Conservation (phyloP, 1,139 yeast genomes). For the Suhomyces atakaporum region DNA sequence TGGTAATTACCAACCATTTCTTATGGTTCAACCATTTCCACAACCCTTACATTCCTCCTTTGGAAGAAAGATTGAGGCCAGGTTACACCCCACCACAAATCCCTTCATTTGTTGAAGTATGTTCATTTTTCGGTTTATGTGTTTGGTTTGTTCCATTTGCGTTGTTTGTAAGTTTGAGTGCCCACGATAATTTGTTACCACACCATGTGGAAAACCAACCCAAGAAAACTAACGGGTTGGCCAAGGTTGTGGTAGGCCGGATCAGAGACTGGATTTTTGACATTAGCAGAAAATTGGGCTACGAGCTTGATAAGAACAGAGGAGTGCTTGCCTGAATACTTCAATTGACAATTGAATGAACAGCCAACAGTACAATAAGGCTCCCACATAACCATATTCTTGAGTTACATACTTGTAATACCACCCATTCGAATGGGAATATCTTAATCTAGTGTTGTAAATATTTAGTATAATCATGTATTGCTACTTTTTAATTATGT, state of each 20-base stretch:
- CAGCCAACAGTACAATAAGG: too few relatives aligned
- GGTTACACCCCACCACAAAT: conserved; percentile 66
- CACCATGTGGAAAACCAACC: conserved; percentile 39
- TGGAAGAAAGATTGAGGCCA: conserved; percentile 56
- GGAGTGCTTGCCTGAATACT: conserved; percentile 50
- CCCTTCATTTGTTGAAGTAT: conserved; percentile 84
- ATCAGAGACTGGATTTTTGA: conserved; percentile 53
- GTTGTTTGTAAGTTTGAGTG: conserved; percentile 86
- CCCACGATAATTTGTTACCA: conserved; percentile 88
- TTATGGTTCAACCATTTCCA: conserved; percentile 89
- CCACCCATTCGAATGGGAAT: too few relatives aligned
- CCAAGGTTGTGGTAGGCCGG: conserved; percentile 63
- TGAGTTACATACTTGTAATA: too few relatives aligned
- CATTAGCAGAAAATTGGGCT: conserved; percentile 56
- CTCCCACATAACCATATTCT: too few relatives aligned
- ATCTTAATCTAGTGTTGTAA: too few relatives aligned
- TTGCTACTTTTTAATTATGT: too few relatives aligned
- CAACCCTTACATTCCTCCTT: conserved; percentile 60
- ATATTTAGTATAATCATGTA: too few relatives aligned
- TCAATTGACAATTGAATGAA: too few relatives aligned
- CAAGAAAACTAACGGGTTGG: conserved; percentile 50
- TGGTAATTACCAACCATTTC: conserved; percentile 80
- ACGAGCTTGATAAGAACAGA: conserved; percentile 61
- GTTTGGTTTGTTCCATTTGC: conserved; percentile 96
- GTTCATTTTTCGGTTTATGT: conserved; percentile 90